Conservation (phyloP, 2,329 filamentous ascomycete species). For the Phyllosticta citriasiana region DNA sequence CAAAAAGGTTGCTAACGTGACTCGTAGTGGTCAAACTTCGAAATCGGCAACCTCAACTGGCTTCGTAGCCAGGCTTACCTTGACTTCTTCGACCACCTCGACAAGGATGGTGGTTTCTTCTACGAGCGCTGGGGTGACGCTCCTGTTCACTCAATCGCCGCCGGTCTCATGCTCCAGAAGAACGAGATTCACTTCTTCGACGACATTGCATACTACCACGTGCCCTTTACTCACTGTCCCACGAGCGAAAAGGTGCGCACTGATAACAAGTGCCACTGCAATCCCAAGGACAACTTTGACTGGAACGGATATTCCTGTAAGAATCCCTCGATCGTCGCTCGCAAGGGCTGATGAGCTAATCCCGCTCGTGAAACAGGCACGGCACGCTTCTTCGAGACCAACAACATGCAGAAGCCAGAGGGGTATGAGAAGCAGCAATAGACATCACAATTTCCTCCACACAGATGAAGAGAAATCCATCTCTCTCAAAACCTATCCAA, state of each 20-base stretch:
- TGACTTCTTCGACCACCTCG: slow-evolving; percentile 83
- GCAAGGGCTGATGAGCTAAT: slow-evolving; percentile 11
- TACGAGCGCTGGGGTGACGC: slow-evolving; percentile 98
- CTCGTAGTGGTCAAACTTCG: slow-evolving; percentile 91
- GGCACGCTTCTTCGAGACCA: slow-evolving; percentile 74
- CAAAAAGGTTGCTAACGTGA: slow-evolving; percentile 16
- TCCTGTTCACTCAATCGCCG: slow-evolving; percentile 95
- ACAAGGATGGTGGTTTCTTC: slow-evolving; percentile 92
- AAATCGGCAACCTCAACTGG: slow-evolving; percentile 91
- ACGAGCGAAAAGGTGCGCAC: slow-evolving; percentile 76
- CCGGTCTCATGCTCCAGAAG: slow-evolving; percentile 76
- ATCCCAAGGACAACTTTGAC: slow-evolving; percentile 95
- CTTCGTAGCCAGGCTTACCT: slow-evolving; percentile 78
- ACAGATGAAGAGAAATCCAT: neutral
- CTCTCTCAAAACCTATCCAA: neutral
- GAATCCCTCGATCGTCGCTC: slow-evolving; percentile 24
- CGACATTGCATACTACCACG: slow-evolving; percentile 96
- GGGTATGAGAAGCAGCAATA: slow-evolving; percentile 49
- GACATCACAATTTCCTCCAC: neutral
- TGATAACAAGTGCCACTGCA: slow-evolving; percentile 86
- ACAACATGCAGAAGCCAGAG: slow-evolving; percentile 68
- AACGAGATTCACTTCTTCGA: slow-evolving; percentile 98
- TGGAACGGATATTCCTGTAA: slow-evolving; percentile 98
- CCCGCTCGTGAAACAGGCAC: slow-evolving; percentile 51
- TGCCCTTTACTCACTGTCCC: slow-evolving; percentile 95